Evolutionary conservation across 169 alveolate genomes (phyloP).

Genomic region (Plasmodium relictum): DNA sequence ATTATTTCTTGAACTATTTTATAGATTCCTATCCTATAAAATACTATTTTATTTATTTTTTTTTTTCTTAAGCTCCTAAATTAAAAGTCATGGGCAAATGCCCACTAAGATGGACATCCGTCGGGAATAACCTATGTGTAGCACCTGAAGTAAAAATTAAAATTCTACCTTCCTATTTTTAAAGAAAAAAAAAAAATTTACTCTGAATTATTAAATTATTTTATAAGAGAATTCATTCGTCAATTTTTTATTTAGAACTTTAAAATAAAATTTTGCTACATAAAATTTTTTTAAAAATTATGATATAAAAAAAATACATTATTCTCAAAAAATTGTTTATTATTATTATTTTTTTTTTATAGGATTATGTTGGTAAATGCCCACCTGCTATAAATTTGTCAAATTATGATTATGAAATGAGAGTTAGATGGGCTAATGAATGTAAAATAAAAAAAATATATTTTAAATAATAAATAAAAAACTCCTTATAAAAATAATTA

Average conservation of each 20-base stretch:
- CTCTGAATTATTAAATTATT: too few relatives aligned
- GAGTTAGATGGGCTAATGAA: conserved; percentile 77
- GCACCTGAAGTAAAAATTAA: conserved; percentile 81
- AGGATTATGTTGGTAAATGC: conserved; percentile 82
- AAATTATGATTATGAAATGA: conserved; percentile 59
- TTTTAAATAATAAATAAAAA: too few relatives aligned
- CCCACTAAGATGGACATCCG: conserved; percentile 82
- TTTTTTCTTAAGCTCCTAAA: conserved; percentile 39
- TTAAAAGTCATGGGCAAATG: conserved; percentile 72
- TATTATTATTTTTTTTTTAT: background rate
- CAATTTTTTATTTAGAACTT: too few relatives aligned
- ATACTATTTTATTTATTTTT: conserved; percentile 3
- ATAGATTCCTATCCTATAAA: background rate
- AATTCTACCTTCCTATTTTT: background rate
- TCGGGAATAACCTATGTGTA: conserved; percentile 78
- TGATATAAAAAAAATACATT: too few relatives aligned
- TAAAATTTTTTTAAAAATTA: too few relatives aligned
- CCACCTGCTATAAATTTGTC: conserved; percentile 84
- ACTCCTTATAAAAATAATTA: background rate
- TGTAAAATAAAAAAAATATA: conserved; percentile 55
- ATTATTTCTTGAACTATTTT: background rate
- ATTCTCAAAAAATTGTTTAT: too few relatives aligned
- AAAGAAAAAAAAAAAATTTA: background rate
- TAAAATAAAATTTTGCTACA: too few relatives aligned
- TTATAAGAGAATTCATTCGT: too few relatives aligned